Evolutionary conservation across 2,329 filamentous ascomycete genomes (phyloP).

Genomic region (Epichloe sp.): DNA sequence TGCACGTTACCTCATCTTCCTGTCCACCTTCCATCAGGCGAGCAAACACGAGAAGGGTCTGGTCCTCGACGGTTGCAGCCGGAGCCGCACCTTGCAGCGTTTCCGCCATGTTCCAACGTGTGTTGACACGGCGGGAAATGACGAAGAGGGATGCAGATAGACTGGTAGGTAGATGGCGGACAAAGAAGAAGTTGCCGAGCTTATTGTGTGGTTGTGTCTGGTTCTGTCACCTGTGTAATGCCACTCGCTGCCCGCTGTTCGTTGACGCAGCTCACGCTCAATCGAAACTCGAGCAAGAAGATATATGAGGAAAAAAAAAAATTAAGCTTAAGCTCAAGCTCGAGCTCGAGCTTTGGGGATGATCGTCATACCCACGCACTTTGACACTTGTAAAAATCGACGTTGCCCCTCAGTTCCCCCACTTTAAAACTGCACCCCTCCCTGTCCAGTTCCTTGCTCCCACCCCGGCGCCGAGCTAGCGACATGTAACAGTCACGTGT

Average conservation of each 20-base stretch:
- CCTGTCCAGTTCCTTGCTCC: no score
- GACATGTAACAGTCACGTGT: neutral
- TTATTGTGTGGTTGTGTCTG: neutral
- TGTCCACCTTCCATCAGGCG: conserved; percentile 83
- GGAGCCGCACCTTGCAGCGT: conserved; percentile 17
- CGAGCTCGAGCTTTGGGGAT: neutral
- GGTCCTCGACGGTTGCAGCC: conserved; percentile 37
- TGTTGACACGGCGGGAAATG: neutral
- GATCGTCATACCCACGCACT: neutral
- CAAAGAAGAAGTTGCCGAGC: no score
- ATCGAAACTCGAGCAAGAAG: no score
- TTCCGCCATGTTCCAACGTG: conserved; percentile 19
- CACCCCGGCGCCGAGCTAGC: no score
- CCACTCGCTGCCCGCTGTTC: neutral
- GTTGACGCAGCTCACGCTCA: neutral
- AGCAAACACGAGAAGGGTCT: conserved; percentile 68
- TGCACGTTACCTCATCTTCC: conserved; percentile 60
- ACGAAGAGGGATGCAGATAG: conserved; percentile 1
- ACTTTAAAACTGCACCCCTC: neutral
- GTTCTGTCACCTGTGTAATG: neutral
- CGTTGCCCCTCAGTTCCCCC: neutral
- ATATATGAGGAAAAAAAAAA: neutral
- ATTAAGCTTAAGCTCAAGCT: neutral
- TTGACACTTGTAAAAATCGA: neutral
- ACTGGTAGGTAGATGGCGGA: neutral